Evolutionary conservation across 169 alveolate species (phyloP).

Genomic region (Eimeria falciformis): DNA sequence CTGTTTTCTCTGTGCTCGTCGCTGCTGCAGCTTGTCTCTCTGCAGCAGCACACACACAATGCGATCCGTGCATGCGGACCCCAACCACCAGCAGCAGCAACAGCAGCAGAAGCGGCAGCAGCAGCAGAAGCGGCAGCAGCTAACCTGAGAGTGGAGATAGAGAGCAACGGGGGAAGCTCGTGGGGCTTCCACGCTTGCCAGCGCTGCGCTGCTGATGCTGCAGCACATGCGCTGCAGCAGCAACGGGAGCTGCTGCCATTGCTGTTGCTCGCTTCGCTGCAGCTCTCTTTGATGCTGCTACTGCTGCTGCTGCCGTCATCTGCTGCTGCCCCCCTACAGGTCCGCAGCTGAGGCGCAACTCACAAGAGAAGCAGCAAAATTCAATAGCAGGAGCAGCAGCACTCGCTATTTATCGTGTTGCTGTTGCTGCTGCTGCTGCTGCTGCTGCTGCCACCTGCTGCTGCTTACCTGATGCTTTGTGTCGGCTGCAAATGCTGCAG

Average conservation of each 20-base stretch:
- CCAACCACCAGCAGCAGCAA: neutral
- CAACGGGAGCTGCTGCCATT: constrained; percentile 6
- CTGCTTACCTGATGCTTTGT: constrained; percentile 6
- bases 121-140: neutral
- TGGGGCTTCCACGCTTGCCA: constrained; percentile 15
- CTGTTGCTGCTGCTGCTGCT: constrained; percentile 22
- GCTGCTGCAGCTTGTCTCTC: neutral
- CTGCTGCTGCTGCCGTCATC: neutral
- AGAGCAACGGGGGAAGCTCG: neutral
- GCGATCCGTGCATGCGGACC: neutral
- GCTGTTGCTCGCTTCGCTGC: neutral
- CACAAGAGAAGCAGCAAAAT: neutral
- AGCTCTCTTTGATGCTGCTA: neutral
- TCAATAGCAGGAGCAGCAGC: neutral
- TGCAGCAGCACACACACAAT: neutral
- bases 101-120: constrained; percentile 27
- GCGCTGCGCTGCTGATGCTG: constrained; percentile 1
- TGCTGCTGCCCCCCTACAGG: neutral
- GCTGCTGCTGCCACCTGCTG: constrained; percentile 19
- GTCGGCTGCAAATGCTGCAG: neutral
- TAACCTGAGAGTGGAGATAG: neutral
- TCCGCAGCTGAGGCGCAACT: neutral
- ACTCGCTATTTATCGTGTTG: neutral
- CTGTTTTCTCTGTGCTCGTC: neutral
- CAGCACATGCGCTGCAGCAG: constrained; percentile 28